These are phyloP conservation scores for Erysimum cheiri DNA, from an alignment of 441 rosid species.

Conservation along the genomic window DNA sequence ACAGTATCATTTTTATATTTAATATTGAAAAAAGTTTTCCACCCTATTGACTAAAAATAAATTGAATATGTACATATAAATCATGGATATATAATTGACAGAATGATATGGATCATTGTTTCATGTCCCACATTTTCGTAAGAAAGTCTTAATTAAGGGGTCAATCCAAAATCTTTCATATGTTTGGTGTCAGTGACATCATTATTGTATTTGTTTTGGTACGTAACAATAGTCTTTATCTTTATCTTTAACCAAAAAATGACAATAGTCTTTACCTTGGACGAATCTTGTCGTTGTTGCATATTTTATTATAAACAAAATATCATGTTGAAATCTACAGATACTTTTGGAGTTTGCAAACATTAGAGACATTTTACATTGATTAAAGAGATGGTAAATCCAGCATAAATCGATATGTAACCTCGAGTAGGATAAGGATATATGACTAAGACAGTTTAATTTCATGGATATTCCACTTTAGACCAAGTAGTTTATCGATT, in stretches of 20 bases:
- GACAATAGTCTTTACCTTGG: constrained; percentile 2
- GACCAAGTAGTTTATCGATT: constrained; percentile 8
- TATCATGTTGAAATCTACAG: constrained; percentile 1
- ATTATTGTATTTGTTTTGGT: too few species aligned
- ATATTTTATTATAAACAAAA: constrained; percentile 2
- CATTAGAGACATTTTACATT: not conserved
- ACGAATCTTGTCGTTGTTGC: constrained; percentile 1
- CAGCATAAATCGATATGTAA: constrained; percentile 19
- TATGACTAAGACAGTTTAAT: constrained; percentile 27
- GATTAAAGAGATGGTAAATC: not conserved
- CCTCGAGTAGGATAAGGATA: constrained; percentile 8
- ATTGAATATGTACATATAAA: not conserved
- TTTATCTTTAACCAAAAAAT: constrained; percentile 9
- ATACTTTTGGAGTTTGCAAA: constrained; percentile 17
- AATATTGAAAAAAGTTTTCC: not conserved
- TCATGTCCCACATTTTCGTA: constrained; percentile 26
- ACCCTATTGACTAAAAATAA: not conserved
- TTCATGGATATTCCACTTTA: constrained; percentile 26
- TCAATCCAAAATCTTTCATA: constrained; percentile 6
- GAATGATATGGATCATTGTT: constrained; percentile 8
- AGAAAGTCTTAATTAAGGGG: not conserved
- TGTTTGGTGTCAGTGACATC: constrained; percentile 21
- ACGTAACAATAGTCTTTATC: constrained; percentile 14
- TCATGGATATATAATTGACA: not conserved
- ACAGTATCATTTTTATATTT: not conserved